phyloP scores from a whole-genome alignment of 2,329 filamentous ascomycete genomes.

The Phaeosphaeriaceae sp. region DNA sequence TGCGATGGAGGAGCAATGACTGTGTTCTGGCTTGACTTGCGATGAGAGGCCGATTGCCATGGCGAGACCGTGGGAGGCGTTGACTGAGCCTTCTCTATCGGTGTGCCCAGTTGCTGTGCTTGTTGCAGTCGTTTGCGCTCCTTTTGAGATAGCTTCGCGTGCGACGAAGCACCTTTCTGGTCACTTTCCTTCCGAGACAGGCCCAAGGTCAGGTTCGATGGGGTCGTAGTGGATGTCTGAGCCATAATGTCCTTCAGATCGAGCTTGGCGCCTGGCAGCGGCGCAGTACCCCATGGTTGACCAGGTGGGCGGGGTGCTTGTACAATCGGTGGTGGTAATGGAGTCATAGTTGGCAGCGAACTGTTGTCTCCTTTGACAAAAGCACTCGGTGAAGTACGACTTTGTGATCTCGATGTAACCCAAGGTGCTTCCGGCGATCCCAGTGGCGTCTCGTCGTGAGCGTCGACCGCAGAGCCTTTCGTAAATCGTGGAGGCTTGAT shows the following conservation, averaged over 20 bases:
- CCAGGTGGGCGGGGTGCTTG: slow-evolving; percentile 37
- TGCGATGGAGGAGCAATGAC: slow-evolving; percentile 13
- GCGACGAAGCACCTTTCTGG: slow-evolving; percentile 45
- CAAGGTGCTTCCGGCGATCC: slow-evolving; percentile 35
- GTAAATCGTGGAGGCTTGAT: slow-evolving; percentile 36
- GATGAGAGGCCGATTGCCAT: slow-evolving; percentile 41
- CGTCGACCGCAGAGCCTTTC: slow-evolving; percentile 10
- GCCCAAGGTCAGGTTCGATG: slow-evolving; percentile 61
- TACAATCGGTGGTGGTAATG: slow-evolving; percentile 25
- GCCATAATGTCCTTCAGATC: slow-evolving; percentile 81
- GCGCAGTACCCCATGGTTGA: slow-evolving; percentile 61
- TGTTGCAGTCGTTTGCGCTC: slow-evolving; percentile 73
- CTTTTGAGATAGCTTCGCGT: slow-evolving; percentile 82
- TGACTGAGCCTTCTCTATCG: slow-evolving; percentile 38
- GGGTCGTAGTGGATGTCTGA: slow-evolving; percentile 60
- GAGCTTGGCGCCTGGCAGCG: slow-evolving; percentile 67
- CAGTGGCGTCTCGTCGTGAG: slow-evolving; percentile 13
- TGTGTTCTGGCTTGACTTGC: slow-evolving; percentile 35
- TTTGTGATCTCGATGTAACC: slow-evolving; percentile 24
- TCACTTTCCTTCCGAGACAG: slow-evolving; percentile 55
- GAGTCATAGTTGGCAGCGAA: slow-evolving; percentile 31
- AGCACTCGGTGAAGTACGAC: slow-evolving; percentile 19
- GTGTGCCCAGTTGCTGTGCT: slow-evolving; percentile 44
- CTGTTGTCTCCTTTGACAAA: slow-evolving; percentile 12
- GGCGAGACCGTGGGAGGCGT: slow-evolving; percentile 41